phyloP scores from a whole-genome alignment of 2,329 filamentous ascomycete species.

The Colletotrichum melonis region DNA sequence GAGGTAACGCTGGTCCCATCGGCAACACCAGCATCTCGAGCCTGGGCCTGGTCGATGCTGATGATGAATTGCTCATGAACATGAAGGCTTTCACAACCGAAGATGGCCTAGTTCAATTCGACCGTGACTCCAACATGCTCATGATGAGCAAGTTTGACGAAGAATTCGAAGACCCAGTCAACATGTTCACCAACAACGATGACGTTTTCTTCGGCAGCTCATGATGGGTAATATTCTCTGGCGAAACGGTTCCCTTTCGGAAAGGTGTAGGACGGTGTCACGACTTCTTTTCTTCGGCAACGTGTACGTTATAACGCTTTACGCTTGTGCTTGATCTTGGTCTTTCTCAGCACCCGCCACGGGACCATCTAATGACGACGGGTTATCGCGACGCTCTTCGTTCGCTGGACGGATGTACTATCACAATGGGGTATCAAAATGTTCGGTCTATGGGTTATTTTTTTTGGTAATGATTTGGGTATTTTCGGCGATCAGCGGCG shows the following conservation, averaged over 20 bases:
- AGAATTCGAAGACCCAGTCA: constrained; percentile 59
- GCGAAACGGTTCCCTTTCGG: constrained; percentile 6
- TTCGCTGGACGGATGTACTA: constrained; percentile 28
- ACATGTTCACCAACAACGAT: constrained; percentile 63
- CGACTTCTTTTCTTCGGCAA: constrained; percentile 14
- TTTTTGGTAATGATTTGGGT: background rate
- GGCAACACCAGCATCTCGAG: constrained; percentile 32
- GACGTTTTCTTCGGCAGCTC: constrained; percentile 63
- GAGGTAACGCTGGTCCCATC: constrained; percentile 15
- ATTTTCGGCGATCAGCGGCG: constrained; percentile 10
- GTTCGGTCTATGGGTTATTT: constrained; percentile 5
- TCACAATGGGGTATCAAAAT: constrained; percentile 7
- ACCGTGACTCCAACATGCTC: constrained; percentile 59
- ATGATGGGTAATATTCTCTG: constrained; percentile 31
- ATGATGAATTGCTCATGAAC: constrained; percentile 59
- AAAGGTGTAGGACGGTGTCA: constrained; percentile 17
- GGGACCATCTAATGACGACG: constrained; percentile 31
- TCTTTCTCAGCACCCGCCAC: constrained; percentile 3
- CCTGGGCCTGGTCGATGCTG: constrained; percentile 49
- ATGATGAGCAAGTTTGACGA: constrained; percentile 67
- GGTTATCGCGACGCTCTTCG: constrained; percentile 15
- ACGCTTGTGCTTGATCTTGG: constrained; percentile 18
- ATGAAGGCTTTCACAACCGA: constrained; percentile 57
- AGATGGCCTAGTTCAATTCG: constrained; percentile 55
- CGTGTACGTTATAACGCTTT: constrained; percentile 30